Percentiles rank a stretch among this genome's conserved stretches.
Conservation (phyloP, 2,329 filamentous ascomycete species). For the Diplocarpon rosae region DNA sequence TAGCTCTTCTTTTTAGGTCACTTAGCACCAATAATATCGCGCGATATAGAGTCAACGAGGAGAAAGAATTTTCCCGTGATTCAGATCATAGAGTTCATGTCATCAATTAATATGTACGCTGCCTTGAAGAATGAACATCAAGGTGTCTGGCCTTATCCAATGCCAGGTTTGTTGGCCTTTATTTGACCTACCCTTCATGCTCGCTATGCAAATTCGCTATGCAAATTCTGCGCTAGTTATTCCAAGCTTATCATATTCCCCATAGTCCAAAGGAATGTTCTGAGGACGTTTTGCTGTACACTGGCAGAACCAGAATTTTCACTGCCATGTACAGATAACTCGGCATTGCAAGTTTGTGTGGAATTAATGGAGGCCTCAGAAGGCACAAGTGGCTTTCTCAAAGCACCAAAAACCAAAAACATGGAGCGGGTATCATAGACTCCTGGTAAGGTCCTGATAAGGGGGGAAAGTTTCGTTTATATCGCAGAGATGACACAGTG, state of each 20-base stretch:
- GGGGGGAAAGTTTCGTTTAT: too few species aligned
- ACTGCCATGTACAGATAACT: neutral
- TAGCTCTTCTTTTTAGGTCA: neutral
- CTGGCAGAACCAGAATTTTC: slow-evolving; percentile 1
- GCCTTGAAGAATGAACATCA: slow-evolving; percentile 1
- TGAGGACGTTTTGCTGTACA: neutral
- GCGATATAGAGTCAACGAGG: too few species aligned
- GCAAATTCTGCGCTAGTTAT: slow-evolving; percentile 3
- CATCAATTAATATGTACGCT: neutral
- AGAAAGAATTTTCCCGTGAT: neutral
- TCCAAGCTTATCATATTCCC: neutral
- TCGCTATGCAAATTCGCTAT: slow-evolving; percentile 4
- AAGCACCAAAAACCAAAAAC: neutral
- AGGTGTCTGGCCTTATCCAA: neutral
- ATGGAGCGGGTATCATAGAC: neutral
- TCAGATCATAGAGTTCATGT: slow-evolving; percentile 1
- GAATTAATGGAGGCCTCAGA: neutral
- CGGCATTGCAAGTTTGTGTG: neutral
- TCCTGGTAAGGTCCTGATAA: neutral
- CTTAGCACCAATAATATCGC: too few species aligned
- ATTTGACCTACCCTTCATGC: neutral
- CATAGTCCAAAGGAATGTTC: neutral
- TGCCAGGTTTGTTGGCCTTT: slow-evolving; percentile 1
- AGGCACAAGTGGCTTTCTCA: too few species aligned
- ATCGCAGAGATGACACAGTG: neutral